These are phyloP conservation scores for Salvia hispanica DNA, from an alignment of 257 asterid species.

Conservation along the genomic window DNA sequence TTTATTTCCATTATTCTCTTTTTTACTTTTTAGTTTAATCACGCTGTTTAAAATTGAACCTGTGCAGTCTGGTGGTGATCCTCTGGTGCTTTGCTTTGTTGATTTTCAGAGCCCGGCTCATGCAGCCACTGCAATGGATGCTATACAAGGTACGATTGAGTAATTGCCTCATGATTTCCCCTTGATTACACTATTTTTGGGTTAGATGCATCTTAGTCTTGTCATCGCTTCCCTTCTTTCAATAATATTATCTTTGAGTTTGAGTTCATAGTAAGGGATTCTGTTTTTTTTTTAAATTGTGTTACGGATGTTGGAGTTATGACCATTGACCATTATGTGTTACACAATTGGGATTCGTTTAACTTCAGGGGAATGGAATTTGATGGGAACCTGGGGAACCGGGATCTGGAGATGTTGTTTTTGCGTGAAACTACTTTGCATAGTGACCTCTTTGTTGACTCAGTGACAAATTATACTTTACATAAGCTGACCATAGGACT, in stretches of 20 bases:
- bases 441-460: neutral
- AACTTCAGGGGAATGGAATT: slow-evolving; percentile 3
- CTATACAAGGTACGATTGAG: slow-evolving; percentile 59
- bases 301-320: neutral
- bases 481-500: slow-evolving; percentile 7
- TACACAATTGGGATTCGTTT: neutral
- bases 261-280: slow-evolving; percentile 1
- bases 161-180: slow-evolving; percentile 5
- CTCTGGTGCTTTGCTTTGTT: slow-evolving; percentile 75
- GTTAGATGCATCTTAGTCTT: slow-evolving; percentile 12
- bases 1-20: slow-evolving; percentile 9
- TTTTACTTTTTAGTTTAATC: neutral
- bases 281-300: neutral
- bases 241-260: neutral
- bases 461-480: neutral
- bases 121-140: slow-evolving; percentile 85
- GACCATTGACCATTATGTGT: slow-evolving; percentile 12
- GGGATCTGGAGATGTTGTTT: neutral
- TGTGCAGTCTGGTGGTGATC: slow-evolving; percentile 72
- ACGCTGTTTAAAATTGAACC: slow-evolving; percentile 13
- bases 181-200: neutral
- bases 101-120: slow-evolving; percentile 79
- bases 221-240: slow-evolving; percentile 1
- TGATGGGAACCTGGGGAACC: neutral
- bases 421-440: slow-evolving; percentile 19